Percentiles rank a stretch among this genome's conserved stretches.
Evolutionary conservation across 2,329 filamentous ascomycete species (phyloP).

Genomic region (Colletotrichum lindemuthianum): DNA sequence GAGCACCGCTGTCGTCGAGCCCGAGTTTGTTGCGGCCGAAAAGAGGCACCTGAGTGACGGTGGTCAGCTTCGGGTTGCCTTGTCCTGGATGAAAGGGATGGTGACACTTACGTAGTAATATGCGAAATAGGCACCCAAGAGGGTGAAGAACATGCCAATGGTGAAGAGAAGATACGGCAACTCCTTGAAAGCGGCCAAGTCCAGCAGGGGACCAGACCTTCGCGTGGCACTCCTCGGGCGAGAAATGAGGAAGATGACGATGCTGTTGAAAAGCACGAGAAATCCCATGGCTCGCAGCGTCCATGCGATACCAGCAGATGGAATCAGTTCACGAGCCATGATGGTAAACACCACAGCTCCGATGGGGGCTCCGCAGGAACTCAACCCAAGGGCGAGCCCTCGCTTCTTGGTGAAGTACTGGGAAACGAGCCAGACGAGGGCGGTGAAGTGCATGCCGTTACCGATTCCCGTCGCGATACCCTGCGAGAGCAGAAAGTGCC

Average conservation of each 20-base stretch:
- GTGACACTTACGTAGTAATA: slow-evolving; percentile 25
- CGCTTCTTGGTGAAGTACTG: slow-evolving; percentile 67
- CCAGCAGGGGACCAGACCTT: slow-evolving; percentile 21
- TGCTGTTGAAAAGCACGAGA: slow-evolving; percentile 72
- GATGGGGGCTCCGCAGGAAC: slow-evolving; percentile 64
- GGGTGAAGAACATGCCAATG: slow-evolving; percentile 33
- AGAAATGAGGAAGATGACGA: slow-evolving; percentile 24
- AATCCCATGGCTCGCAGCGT: slow-evolving; percentile 70
- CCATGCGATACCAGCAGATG: slow-evolving; percentile 65
- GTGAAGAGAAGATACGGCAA: slow-evolving; percentile 29
- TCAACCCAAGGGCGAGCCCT: slow-evolving; percentile 66
- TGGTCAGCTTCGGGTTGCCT: neutral
- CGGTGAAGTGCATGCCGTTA: slow-evolving; percentile 64
- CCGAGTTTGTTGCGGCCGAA: slow-evolving; percentile 14
- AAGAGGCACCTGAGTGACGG: slow-evolving; percentile 13
- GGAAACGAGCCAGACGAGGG: slow-evolving; percentile 66
- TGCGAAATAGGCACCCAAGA: slow-evolving; percentile 30
- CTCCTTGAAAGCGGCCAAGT: slow-evolving; percentile 31
- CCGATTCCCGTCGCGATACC: slow-evolving; percentile 63
- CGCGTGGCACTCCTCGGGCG: slow-evolving; percentile 13
- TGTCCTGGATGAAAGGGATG: neutral
- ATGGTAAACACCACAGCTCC: slow-evolving; percentile 64
- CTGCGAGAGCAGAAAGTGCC: slow-evolving; percentile 60
- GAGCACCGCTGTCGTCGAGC: slow-evolving; percentile 22
- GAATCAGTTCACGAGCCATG: slow-evolving; percentile 62